A percentile compares a stretch with the other conserved stretches of the same genome.
Conservation (phyloP, 805 yeast genomes). For the Kodamaea neixiangensis region DNA sequence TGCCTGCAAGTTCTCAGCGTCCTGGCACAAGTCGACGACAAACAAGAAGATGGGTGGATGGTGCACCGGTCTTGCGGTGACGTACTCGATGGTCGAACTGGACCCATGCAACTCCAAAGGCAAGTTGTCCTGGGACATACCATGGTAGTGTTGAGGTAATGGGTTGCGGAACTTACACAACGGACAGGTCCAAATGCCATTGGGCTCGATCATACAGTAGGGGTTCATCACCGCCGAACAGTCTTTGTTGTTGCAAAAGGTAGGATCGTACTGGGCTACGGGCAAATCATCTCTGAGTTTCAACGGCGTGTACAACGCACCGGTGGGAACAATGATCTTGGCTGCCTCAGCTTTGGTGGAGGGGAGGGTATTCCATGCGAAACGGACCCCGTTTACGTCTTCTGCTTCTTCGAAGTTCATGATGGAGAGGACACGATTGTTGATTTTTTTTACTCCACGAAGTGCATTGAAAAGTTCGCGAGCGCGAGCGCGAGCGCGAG, state of each 20-base stretch:
- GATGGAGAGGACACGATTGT: conserved; percentile 11
- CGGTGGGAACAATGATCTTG: conserved; percentile 91
- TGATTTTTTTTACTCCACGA: neutral
- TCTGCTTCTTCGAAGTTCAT: conserved; percentile 48
- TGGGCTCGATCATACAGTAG: conserved; percentile 75
- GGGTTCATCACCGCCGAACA: conserved; percentile 91
- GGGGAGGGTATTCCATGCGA: conserved; percentile 73
- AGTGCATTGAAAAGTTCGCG: no score
- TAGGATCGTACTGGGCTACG: conserved; percentile 83
- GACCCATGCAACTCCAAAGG: conserved; percentile 76
- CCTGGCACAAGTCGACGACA: conserved; percentile 88
- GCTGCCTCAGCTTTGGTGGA: conserved; percentile 85
- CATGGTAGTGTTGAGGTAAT: conserved; percentile 79
- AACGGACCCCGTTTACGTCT: conserved; percentile 47
- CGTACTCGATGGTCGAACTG: conserved; percentile 81
- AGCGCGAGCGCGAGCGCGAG: no score
- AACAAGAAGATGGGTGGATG: conserved; percentile 85
- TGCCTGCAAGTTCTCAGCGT: conserved; percentile 80
- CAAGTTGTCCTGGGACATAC: conserved; percentile 69
- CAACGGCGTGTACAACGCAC: conserved; percentile 93
- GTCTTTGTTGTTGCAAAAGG: conserved; percentile 67
- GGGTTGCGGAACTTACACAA: conserved; percentile 77
- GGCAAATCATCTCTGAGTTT: conserved; percentile 75
- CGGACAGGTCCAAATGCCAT: conserved; percentile 86
- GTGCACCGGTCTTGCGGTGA: conserved; percentile 75